Percentiles rank a stretch among this genome's conserved stretches.
phyloP scores from a whole-genome alignment of 495 filamentous ascomycete species.

The Pseudomonodictys pantanalensis region DNA sequence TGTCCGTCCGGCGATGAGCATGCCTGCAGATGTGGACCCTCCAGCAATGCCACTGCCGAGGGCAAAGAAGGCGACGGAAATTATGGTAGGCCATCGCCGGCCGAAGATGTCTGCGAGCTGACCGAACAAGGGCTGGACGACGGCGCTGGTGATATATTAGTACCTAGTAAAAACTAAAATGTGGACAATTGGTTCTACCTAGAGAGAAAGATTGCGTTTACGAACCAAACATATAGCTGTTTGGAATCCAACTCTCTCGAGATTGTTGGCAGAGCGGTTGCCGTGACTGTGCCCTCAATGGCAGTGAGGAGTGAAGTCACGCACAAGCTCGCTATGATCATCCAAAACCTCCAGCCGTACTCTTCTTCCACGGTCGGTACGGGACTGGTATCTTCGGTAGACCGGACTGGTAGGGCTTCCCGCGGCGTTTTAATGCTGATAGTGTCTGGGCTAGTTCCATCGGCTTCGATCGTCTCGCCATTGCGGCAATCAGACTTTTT shows the following conservation, averaged over 20 bases:
- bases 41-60: conserved; percentile 20
- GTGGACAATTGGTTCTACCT: not conserved
- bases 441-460: too few relatives aligned
- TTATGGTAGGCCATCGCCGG: conserved; percentile 8
- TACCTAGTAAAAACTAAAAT: not conserved
- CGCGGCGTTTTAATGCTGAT: too few relatives aligned
- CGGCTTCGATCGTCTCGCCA: too few relatives aligned
- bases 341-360: conserved; percentile 6
- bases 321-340: conserved; percentile 1
- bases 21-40: not conserved
- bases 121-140: conserved; percentile 21
- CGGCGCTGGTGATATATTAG: not conserved
- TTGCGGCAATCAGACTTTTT: too few relatives aligned
- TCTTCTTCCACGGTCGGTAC: not conserved
- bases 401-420: too few relatives aligned
- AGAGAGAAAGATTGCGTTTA: not conserved
- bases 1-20: conserved; percentile 27
- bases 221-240: conserved; percentile 2
- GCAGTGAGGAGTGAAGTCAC: conserved; percentile 2
- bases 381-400: not conserved
- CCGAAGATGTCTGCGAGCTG: conserved; percentile 22
- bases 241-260: not conserved
- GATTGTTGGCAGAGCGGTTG: not conserved
- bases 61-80: conserved; percentile 12
- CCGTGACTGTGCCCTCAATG: not conserved